Base-by-base conservation (phyloP, 2,329 filamentous ascomycete genomes). In the Phyllosticta ampelicida region DNA sequence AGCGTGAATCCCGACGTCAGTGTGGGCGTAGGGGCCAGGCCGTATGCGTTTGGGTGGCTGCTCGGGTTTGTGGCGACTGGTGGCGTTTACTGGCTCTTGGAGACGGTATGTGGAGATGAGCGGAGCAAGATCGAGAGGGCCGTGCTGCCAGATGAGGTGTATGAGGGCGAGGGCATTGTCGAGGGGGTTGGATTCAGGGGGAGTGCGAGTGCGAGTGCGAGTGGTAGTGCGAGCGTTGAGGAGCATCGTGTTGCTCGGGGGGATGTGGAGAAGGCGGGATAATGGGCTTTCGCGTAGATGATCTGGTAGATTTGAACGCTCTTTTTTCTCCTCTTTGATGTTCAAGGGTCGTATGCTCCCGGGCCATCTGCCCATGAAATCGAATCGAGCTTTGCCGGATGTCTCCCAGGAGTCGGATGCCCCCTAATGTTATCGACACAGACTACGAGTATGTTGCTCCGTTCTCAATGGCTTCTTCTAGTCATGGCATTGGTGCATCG, bases 31-130 rank as follows among this genome's bases (percentile, higher is more conserved):
- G 84, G 84, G 0, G 71, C 75, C 0, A 68, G 73, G 49, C 77
- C 85, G 4, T 87, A 86, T 65, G 76, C 79, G 23, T 84, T 86
- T 65, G 83, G 84, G n/a, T 87, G 84, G 80, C 66, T 86, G 18
- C 75, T 85, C 53, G 84, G 84, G 0, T 86, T 86, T 62, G 71
- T 77, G 9, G 73, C 69, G 0, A 82, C 80, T 8, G 77, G 79
- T 19, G 54, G 82, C 36, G 2, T 74, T 86, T 86, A 86, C 69
- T 71, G 79, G 9, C 64, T 61, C 0, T 63, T 86, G 19, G 79
- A 74, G 53, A 71, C 70, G 60, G 63, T 71, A 2, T 78, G 80
- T 49, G 80, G 81, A 8, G 77, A 75, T 0, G 67, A 60, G n/a
- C 76, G 79, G 63, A 77, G 78, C 0, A 66, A 81, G 53, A 67